phyloP scores from a whole-genome alignment of 305 asterid species.

The Andrographis paniculata region DNA sequence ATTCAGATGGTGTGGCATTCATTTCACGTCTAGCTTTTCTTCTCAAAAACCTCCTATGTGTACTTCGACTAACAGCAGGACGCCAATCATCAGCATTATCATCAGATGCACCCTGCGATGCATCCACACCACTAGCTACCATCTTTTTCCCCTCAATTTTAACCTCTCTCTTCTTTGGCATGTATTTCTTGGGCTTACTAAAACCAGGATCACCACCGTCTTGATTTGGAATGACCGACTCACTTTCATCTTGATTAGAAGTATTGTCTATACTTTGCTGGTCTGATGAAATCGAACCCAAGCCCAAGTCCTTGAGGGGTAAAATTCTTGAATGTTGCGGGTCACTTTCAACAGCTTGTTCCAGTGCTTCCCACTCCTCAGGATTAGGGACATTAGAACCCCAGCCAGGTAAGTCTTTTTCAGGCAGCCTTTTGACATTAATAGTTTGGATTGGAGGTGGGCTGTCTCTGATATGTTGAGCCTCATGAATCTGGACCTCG shows the following conservation, averaged over 20 bases:
- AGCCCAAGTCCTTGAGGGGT: constrained; percentile 58
- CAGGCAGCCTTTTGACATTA: constrained; percentile 85
- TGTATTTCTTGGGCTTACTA: constrained; percentile 40
- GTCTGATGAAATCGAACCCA: constrained; percentile 35
- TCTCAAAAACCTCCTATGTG: constrained; percentile 82
- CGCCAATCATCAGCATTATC: constrained; percentile 67
- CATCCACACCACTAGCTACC: constrained; percentile 89
- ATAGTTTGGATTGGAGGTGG: constrained; percentile 83
- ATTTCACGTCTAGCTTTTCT: constrained; percentile 85
- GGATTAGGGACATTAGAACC: constrained; percentile 89
- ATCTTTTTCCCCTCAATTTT: constrained; percentile 73
- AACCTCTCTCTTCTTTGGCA: constrained; percentile 50
- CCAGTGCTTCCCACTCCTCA: constrained; percentile 96
- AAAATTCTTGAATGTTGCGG: constrained; percentile 62
- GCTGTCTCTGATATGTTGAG: constrained; percentile 64
- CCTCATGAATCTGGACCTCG: constrained; percentile 82
- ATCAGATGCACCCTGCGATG: constrained; percentile 70
- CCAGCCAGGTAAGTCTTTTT: constrained; percentile 97
- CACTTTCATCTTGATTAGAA: constrained; percentile 35
- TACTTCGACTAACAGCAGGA: constrained; percentile 92
- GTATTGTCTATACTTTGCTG: constrained; percentile 34
- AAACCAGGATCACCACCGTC: constrained; percentile 33
- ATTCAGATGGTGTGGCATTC: constrained; percentile 35
- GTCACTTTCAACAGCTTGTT: constrained; percentile 44
- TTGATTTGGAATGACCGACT: constrained; percentile 29